Base-by-base conservation (phyloP, 257 asterid species). In the Solanum sparsipilum region DNA sequence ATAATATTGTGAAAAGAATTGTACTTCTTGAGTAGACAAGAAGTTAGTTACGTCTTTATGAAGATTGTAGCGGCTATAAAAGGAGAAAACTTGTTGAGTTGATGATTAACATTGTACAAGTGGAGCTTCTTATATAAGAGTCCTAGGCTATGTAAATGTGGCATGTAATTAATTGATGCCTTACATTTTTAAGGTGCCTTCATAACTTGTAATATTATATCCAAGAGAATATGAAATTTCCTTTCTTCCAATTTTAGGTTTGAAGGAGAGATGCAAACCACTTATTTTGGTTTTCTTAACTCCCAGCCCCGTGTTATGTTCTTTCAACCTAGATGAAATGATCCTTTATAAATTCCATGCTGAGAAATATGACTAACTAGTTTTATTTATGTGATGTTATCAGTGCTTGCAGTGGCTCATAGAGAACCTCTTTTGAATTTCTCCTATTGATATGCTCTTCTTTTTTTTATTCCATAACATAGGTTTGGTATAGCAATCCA, bases 401-500 rank as follows among this genome's bases (percentile, higher is more conserved):
- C 39, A 27, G 68, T 81, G 85, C 20, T 81, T 81, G 41, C 67
- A 81, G 41, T 86, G 85, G 68, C 65, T 46, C 68, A 81, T 81
- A 46, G 27, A 81, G 85, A 5, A 34, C n/a, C 9, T 41, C 29
- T 60, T 60, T 56, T 44, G 16, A 48, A 21, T 31, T 68, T 78
- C n/a, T n/a, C 74, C 52, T 67, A 56, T 70, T 32, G 31, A 32
- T 86, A 85, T 87, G 41, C 34, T 60, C 89, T 12, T 71, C 38
- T 38, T 76, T 74, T 67, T 87, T 87, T 63, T 86, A 82, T 65
- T 91, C 86, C 85, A 60, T 86, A 25, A 90, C 41, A 87, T 92
- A 97, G 99, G 98, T 95, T 83, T 97, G 99, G 99, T 87, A 63
- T 92, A 93, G 95, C 92, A 96, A 97, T 90, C 96, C 96, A 65